These are phyloP conservation scores for Herpetomonas muscarum DNA, from an alignment of 208 protist genomes.

Conservation along the genomic window DNA sequence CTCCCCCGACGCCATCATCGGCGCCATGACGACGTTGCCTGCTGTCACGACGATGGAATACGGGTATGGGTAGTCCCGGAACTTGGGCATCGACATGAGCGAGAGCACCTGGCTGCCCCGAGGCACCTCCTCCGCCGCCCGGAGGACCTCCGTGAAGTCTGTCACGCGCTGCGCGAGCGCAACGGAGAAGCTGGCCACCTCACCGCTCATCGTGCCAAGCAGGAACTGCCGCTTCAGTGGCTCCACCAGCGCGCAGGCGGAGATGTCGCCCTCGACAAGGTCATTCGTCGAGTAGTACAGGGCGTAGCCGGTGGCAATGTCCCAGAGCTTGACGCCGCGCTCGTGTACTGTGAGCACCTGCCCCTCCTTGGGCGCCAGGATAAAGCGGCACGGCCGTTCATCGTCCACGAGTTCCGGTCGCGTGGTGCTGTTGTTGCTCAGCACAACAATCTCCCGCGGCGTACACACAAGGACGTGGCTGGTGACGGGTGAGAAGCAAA, in stretches of 20 bases:
- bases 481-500: conserved; percentile 21
- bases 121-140: conserved; percentile 3
- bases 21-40: conserved; percentile 16
- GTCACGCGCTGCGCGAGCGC: conserved; percentile 24
- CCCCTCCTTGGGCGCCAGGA: conserved; percentile 31
- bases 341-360: conserved; percentile 44
- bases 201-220: conserved; percentile 36
- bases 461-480: conserved; percentile 27
- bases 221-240: conserved; percentile 42
- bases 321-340: conserved; percentile 36
- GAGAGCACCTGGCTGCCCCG: conserved; percentile 22
- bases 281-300: conserved; percentile 21
- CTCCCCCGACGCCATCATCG: conserved; percentile 21
- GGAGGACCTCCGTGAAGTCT: conserved; percentile 22
- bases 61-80: conserved; percentile 20
- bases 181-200: conserved; percentile 44
- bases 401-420: conserved; percentile 42
- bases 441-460: conserved; percentile 18
- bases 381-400: conserved; percentile 33
- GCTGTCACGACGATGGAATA: conserved; percentile 26
- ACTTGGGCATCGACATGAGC: conserved; percentile 31
- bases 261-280: conserved; percentile 29
- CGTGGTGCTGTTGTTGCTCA: conserved; percentile 17
- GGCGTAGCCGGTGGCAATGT: conserved; percentile 23
- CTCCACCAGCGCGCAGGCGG: conserved; percentile 27